A percentile compares a stretch with the other conserved stretches of the same genome.
Evolutionary conservation across 2,329 filamentous ascomycete species (phyloP).

Genomic region (Cladophialophora carrionii): DNA sequence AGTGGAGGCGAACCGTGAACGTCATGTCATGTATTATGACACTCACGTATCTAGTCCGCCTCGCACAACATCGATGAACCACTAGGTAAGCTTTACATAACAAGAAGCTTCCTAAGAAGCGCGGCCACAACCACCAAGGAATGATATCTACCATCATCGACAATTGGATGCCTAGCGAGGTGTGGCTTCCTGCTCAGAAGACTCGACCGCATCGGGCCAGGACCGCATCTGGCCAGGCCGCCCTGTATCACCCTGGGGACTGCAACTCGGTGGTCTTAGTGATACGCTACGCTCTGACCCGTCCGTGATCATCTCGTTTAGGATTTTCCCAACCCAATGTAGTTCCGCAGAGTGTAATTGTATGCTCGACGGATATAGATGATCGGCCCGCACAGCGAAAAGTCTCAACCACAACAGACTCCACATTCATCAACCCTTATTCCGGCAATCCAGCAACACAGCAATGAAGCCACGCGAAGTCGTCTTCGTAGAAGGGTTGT

Average conservation of each 20-base stretch:
- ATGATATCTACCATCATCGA: background rate
- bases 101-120: background rate
- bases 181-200: too few species aligned
- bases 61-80: too few species aligned
- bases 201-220: too few species aligned
- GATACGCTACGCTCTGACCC: background rate
- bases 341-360: background rate
- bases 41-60: background rate
- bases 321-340: constrained; percentile 1
- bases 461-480: constrained; percentile 5
- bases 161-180: background rate
- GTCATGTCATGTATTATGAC: background rate
- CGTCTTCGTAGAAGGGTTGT: constrained; percentile 7
- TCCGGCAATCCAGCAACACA: constrained; percentile 2
- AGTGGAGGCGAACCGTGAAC: background rate
- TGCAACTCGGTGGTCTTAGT: background rate
- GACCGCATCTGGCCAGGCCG: too few species aligned
- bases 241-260: background rate
- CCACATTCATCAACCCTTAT: background rate
- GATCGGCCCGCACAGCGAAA: background rate
- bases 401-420: background rate
- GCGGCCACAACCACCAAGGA: background rate
- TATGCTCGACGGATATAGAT: background rate
- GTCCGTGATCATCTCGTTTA: background rate
- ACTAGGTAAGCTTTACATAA: too few species aligned